A percentile compares a stretch with the other conserved stretches of the same genome.
Conservation (phyloP, 192 early-diverging fungal species). For the Coemansia brasiliensis region DNA sequence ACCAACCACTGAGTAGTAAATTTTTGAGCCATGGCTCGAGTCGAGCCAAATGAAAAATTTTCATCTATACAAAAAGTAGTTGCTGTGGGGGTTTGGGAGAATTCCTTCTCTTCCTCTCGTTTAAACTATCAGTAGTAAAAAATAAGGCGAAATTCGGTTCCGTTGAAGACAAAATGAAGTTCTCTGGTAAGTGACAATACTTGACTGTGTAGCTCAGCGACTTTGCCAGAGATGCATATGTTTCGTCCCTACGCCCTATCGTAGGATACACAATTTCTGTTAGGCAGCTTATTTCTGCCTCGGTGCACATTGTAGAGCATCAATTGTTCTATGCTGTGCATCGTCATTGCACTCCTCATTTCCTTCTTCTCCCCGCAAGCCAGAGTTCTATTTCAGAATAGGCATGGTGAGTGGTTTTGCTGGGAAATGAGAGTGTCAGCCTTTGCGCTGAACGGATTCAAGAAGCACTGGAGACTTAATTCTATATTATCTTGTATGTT, state of each 20-base stretch:
- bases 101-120: constrained; percentile 35
- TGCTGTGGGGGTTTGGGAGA: background rate
- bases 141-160: constrained; percentile 30
- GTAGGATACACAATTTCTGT: constrained; percentile 12
- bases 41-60: constrained; percentile 9
- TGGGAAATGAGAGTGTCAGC: constrained; percentile 43
- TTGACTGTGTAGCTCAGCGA: background rate
- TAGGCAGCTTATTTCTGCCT: constrained; percentile 18
- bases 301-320: constrained; percentile 7
- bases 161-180: constrained; percentile 42
- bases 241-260: constrained; percentile 17
- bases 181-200: constrained; percentile 39
- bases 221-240: background rate
- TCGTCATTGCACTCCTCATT: constrained; percentile 51
- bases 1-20: background rate
- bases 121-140: constrained; percentile 3
- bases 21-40: background rate
- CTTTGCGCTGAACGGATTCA: constrained; percentile 50
- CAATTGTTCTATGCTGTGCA: constrained; percentile 14
- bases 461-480: constrained; percentile 12
- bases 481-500: constrained; percentile 17
- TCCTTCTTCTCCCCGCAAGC: constrained; percentile 2
- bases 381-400: too few species aligned
- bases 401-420: background rate
- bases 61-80: background rate